Evolutionary conservation across 2,329 filamentous ascomycete genomes (phyloP).

Genomic region (Pseudogymnoascus sp.): DNA sequence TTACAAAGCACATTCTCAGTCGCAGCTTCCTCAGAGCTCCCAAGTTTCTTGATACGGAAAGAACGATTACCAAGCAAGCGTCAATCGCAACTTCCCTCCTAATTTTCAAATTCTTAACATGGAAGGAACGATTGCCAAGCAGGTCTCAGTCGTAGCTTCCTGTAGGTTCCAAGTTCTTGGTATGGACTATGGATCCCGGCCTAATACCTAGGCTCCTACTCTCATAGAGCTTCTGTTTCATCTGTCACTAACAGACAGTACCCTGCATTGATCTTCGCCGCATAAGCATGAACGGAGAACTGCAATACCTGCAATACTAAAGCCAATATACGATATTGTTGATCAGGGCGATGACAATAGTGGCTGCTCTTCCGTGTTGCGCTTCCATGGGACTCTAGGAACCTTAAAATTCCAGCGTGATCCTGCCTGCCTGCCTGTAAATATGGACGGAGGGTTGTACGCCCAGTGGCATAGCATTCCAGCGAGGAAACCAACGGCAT

Average conservation of each 20-base stretch:
- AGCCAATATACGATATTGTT: not conserved
- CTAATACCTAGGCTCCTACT: not conserved
- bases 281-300: not conserved
- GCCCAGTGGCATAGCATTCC: constrained; percentile 73
- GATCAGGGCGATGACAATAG: not conserved
- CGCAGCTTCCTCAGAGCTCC: too few relatives aligned
- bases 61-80: too few relatives aligned
- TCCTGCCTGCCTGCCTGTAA: not conserved
- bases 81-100: too few relatives aligned
- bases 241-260: not conserved
- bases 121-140: not conserved
- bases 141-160: not conserved
- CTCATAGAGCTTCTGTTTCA: not conserved
- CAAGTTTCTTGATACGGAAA: too few relatives aligned
- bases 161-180: not conserved
- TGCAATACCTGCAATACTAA: not conserved
- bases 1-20: not conserved
- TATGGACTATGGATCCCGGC: not conserved
- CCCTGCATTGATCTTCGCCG: not conserved
- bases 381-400: not conserved
- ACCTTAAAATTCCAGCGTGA: not conserved
- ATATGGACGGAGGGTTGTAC: constrained; percentile 33
- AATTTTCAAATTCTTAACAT: too few relatives aligned
- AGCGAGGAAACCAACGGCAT: constrained; percentile 76
- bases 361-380: not conserved